Percentiles rank a stretch among this genome's conserved stretches.
phyloP scores from a whole-genome alignment of 208 protist genomes.

The Crithidia expoeki region DNA sequence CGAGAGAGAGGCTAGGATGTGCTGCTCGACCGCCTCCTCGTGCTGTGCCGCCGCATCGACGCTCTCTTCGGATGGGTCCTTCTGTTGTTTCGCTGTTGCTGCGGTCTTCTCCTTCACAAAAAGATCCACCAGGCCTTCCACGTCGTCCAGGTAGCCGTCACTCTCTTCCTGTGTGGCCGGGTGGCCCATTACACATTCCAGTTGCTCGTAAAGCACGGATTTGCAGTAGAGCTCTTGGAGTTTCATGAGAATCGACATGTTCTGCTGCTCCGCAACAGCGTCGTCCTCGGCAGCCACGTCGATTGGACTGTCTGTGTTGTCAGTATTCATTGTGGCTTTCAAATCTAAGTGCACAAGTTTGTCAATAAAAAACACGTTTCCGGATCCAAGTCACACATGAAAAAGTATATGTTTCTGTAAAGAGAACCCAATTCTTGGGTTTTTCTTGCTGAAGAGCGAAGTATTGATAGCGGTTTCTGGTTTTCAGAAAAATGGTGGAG shows the following conservation, averaged over 20 bases:
- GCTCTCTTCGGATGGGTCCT: slow-evolving; percentile 8
- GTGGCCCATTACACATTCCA: slow-evolving; percentile 77
- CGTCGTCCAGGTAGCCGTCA: slow-evolving; percentile 82
- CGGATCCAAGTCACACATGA: too few species aligned
- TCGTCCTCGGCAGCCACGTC: slow-evolving; percentile 15
- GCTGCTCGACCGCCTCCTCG: slow-evolving; percentile 27
- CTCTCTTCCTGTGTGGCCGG: slow-evolving; percentile 62
- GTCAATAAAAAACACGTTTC: too few species aligned
- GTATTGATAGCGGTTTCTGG: background rate
- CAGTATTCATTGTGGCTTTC: background rate
- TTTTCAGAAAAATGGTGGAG: background rate
- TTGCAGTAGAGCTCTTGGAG: slow-evolving; percentile 86
- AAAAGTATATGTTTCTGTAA: too few species aligned
- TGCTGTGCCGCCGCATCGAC: slow-evolving; percentile 10
- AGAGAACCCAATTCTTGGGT: too few species aligned
- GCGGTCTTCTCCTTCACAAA: slow-evolving; percentile 39
- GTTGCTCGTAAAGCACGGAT: slow-evolving; percentile 72
- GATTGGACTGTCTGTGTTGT: background rate
- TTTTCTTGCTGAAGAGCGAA: background rate
- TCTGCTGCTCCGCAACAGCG: slow-evolving; percentile 45
- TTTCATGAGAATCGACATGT: slow-evolving; percentile 53
- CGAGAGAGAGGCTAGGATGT: slow-evolving; percentile 28
- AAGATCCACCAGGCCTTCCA: slow-evolving; percentile 70
- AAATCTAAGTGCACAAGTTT: slow-evolving; percentile 2
- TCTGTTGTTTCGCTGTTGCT: slow-evolving; percentile 15